Evolutionary conservation across 108 stramenopile genomes (phyloP).

Genomic region (Skeletonema tropicum): DNA sequence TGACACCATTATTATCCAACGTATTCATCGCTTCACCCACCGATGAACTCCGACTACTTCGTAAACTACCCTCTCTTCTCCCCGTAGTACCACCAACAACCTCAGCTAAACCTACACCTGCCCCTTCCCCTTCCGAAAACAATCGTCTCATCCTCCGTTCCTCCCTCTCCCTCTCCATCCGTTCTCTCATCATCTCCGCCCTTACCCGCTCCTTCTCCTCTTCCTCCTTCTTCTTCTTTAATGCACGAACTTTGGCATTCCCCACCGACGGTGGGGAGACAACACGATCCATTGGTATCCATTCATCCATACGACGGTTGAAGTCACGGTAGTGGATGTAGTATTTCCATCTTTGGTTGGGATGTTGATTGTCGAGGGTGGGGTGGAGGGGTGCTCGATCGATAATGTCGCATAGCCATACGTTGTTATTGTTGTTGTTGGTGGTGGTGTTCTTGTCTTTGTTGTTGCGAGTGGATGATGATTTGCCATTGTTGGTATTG

Average conservation of each 20-base stretch:
- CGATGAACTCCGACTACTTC: conserved; percentile 3
- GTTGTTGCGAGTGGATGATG: neutral
- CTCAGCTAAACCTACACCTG: neutral
- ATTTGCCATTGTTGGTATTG: conserved; percentile 5
- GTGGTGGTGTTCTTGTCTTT: conserved; percentile 30
- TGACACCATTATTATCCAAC: conserved; percentile 1
- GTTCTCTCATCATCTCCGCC: conserved; percentile 2
- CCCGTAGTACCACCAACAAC: conserved; percentile 1
- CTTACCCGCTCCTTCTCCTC: conserved; percentile 22
- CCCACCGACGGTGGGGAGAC: conserved; percentile 81
- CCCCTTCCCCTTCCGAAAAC: conserved; percentile 9
- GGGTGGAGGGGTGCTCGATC: conserved; percentile 65
- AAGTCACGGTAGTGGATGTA: conserved; percentile 98
- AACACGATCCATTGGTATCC: conserved; percentile 86
- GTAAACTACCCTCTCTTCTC: neutral
- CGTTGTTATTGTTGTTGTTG: conserved; percentile 33
- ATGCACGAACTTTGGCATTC: conserved; percentile 79
- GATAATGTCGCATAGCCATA: conserved; percentile 84
- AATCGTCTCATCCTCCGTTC: conserved; percentile 37
- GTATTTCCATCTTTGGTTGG: conserved; percentile 68
- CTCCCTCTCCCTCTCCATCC: conserved; percentile 42
- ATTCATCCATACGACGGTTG: conserved; percentile 99
- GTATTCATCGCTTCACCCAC: neutral
- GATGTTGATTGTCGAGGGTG: conserved; percentile 15
- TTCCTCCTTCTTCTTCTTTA: conserved; percentile 61